These are phyloP conservation scores for Paecilomyces sp. DNA, from an alignment of 2,329 filamentous ascomycete genomes.

Conservation along the genomic window DNA sequence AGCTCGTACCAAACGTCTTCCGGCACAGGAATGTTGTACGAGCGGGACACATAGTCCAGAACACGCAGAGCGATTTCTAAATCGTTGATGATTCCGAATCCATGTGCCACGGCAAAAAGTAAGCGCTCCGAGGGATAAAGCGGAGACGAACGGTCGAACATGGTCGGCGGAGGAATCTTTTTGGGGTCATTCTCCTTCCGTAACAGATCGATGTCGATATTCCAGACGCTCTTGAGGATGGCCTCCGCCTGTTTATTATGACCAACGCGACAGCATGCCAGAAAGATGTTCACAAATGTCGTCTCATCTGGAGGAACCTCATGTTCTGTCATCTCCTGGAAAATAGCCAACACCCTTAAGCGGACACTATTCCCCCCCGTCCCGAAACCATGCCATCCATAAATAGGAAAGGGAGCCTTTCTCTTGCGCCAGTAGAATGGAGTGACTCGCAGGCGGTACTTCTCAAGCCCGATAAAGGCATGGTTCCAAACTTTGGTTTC, in stretches of 20 bases:
- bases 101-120: constrained; percentile 60
- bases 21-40: constrained; percentile 53
- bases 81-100: constrained; percentile 60
- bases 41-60: constrained; percentile 55
- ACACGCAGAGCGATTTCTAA: constrained; percentile 52
- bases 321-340: constrained; percentile 41
- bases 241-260: constrained; percentile 38
- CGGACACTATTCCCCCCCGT: constrained; percentile 26
- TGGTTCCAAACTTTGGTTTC: constrained; percentile 43
- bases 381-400: constrained; percentile 22
- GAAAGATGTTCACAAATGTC: constrained; percentile 48
- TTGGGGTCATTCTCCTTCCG: constrained; percentile 23
- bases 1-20: constrained; percentile 58
- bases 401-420: constrained; percentile 6
- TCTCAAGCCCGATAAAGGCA: constrained; percentile 30
- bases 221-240: constrained; percentile 48
- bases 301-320: constrained; percentile 43
- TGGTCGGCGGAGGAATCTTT: constrained; percentile 26
- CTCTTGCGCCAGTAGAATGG: constrained; percentile 24
- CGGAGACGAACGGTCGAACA: constrained; percentile 43
- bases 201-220: constrained; percentile 42
- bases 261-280: constrained; percentile 47
- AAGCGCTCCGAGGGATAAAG: constrained; percentile 53
- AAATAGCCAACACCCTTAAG: constrained; percentile 30
- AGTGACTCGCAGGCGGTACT: constrained; percentile 31